Conservation (phyloP, 108 stramenopile genomes). For the Fragilariopsis cylindrus region DNA sequence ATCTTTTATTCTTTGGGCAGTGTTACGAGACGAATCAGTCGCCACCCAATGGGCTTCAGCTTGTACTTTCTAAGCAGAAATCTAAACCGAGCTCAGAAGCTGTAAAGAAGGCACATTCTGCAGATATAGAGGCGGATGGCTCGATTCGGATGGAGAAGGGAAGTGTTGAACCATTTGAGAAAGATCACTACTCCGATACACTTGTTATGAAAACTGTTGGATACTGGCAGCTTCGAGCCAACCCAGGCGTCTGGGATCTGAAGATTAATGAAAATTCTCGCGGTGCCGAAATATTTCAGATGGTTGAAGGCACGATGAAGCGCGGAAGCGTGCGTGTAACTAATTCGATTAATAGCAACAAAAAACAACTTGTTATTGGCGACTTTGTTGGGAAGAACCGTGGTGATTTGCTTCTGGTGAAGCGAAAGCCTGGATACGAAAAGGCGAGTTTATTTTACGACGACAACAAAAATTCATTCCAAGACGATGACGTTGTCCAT, state of each 20-base stretch:
- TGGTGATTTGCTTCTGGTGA: conserved; percentile 55
- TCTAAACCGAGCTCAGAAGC: not conserved
- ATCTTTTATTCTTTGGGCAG: conserved; percentile 91
- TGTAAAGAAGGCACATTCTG: conserved; percentile 9
- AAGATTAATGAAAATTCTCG: conserved; percentile 68
- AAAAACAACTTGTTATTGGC: conserved; percentile 65
- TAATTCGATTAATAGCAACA: conserved; percentile 37
- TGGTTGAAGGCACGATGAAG: conserved; percentile 50
- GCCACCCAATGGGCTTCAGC: conserved; percentile 94
- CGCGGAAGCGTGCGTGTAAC: conserved; percentile 10
- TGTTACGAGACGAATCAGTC: conserved; percentile 73
- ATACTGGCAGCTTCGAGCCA: conserved; percentile 96
- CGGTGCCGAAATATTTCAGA: conserved; percentile 90
- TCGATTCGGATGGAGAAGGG: not conserved
- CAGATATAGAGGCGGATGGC: conserved; percentile 11
- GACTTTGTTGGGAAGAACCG: conserved; percentile 49
- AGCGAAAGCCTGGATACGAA: conserved; percentile 65
- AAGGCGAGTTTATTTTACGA: conserved; percentile 53
- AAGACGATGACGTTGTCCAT: conserved; percentile 80
- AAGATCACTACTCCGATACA: conserved; percentile 77
- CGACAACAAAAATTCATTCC: conserved; percentile 32
- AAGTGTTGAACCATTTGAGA: not conserved
- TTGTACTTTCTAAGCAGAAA: conserved; percentile 63
- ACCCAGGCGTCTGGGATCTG: conserved; percentile 91
- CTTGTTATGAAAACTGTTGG: conserved; percentile 98